These are phyloP conservation scores for Spathaspora sp. DNA, from an alignment of 805 yeast genomes.

Conservation along the genomic window DNA sequence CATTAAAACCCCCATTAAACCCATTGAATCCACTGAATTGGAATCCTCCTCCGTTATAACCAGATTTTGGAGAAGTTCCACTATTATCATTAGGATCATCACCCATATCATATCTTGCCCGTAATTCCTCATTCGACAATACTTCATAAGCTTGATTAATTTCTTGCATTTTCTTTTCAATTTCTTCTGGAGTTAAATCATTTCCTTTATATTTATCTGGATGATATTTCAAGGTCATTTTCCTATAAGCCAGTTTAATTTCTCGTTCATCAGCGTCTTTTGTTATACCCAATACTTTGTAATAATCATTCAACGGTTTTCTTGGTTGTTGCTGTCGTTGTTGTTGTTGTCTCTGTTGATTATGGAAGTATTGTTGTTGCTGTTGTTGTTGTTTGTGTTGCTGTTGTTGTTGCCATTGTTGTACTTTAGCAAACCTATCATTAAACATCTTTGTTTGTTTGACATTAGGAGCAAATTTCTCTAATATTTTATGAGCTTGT, in stretches of 20 bases:
- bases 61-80: constrained; percentile 7
- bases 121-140: constrained; percentile 61
- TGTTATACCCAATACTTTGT: constrained; percentile 68
- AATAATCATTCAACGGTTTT: constrained; percentile 62
- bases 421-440: constrained; percentile 29
- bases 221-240: constrained; percentile 75
- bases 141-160: constrained; percentile 92
- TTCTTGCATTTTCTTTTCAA: constrained; percentile 83
- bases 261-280: constrained; percentile 66
- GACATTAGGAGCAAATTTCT: constrained; percentile 28
- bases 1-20: constrained; percentile 7
- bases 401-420: constrained; percentile 28
- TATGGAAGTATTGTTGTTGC: constrained; percentile 44
- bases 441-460: constrained; percentile 38
- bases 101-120: constrained; percentile 64
- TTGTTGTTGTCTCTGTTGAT: constrained; percentile 32
- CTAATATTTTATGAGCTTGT: constrained; percentile 38
- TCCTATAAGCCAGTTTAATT: constrained; percentile 77
- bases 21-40: neutral
- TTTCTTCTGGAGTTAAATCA: constrained; percentile 61
- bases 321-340: constrained; percentile 28
- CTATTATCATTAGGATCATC: constrained; percentile 47
- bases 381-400: constrained; percentile 42
- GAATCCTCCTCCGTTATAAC: neutral
- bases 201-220: constrained; percentile 84